phyloP scores from a whole-genome alignment of 2,329 filamentous ascomycete genomes.

The Aspergillus felis region DNA sequence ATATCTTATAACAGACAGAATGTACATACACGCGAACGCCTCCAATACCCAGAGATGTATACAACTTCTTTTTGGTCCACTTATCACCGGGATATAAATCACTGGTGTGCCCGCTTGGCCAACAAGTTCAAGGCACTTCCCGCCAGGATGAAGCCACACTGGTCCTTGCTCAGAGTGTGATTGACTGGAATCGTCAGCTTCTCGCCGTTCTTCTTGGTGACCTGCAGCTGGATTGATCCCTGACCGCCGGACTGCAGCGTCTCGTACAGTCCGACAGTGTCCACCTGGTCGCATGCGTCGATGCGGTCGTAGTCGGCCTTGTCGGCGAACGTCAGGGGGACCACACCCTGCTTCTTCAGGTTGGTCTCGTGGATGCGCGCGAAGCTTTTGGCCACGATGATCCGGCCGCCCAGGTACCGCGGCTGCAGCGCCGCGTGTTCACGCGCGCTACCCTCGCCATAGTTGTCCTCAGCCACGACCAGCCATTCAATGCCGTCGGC shows the following conservation, averaged over 20 bases:
- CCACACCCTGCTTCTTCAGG: conserved; percentile 94
- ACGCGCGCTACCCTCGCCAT: conserved; percentile 83
- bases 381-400: conserved; percentile 83
- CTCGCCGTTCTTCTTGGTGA: conserved; percentile 49
- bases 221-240: conserved; percentile 17
- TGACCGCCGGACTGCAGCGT: conserved; percentile 54
- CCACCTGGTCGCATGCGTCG: conserved; percentile 75
- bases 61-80: neutral
- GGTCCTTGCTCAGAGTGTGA: conserved; percentile 84
- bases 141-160: conserved; percentile 86
- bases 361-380: conserved; percentile 94
- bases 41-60: neutral
- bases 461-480: conserved; percentile 96
- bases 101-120: conserved; percentile 53
- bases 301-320: conserved; percentile 85
- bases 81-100: neutral
- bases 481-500: conserved; percentile 73
- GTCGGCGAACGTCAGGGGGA: conserved; percentile 85
- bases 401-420: conserved; percentile 78
- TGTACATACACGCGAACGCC: neutral
- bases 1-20: neutral
- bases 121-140: conserved; percentile 91
- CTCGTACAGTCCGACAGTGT: conserved; percentile 77
- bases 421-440: conserved; percentile 90
- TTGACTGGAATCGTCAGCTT: conserved; percentile 70